phyloP scores from a whole-genome alignment of 441 rosid species.

The Corymbia calophylla region DNA sequence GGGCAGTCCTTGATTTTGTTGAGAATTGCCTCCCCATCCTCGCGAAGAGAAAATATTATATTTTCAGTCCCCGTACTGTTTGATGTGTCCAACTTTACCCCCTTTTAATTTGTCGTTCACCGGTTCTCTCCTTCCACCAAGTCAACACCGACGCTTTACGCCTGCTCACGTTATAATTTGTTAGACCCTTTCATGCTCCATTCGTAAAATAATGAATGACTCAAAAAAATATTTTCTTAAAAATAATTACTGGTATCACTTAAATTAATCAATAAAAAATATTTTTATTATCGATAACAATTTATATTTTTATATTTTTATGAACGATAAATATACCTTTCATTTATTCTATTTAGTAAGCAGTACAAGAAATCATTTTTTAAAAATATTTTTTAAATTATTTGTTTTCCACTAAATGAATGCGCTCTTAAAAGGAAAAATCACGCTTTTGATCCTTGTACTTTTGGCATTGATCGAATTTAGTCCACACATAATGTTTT shows the following conservation, averaged over 20 bases:
- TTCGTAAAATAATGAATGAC: too few species aligned
- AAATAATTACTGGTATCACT: too few species aligned
- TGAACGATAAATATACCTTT: too few species aligned
- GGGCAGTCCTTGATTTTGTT: neutral
- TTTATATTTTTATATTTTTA: too few species aligned
- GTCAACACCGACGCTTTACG: accelerated
- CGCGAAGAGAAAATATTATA: neutral
- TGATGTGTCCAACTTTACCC: neutral
- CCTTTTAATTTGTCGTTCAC: neutral
- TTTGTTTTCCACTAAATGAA: too few species aligned
- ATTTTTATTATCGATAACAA: too few species aligned
- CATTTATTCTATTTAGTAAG: too few species aligned
- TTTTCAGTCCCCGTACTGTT: neutral
- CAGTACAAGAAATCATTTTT: too few species aligned
- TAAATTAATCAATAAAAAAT: too few species aligned
- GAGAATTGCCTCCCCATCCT: neutral
- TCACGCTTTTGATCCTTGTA: neutral
- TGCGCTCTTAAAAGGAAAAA: neutral
- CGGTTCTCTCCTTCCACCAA: neutral
- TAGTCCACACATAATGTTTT: neutral
- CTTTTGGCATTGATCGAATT: neutral
- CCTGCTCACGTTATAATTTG: neutral
- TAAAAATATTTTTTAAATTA: too few species aligned
- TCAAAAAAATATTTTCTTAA: too few species aligned
- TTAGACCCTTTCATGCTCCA: neutral